These are phyloP conservation scores for Gelatoporia subvermispora DNA, from an alignment of 768 basidiomycete species.

Conservation along the genomic window DNA sequence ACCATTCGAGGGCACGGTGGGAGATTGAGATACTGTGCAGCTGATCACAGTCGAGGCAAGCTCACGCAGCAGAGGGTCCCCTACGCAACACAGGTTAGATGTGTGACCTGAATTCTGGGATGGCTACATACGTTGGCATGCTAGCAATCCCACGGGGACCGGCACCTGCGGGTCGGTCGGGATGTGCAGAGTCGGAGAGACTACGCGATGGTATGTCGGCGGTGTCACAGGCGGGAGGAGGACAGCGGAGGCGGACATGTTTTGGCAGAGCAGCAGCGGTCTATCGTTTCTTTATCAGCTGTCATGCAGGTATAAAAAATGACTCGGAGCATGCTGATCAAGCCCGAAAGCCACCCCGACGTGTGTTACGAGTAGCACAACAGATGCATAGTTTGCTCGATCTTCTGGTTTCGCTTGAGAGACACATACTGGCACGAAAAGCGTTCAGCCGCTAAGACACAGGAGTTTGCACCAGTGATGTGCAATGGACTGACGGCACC, in stretches of 20 bases:
- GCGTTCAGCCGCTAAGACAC: too few relatives aligned
- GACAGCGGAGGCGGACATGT: constrained; percentile 37
- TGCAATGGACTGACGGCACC: too few relatives aligned
- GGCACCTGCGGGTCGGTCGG: constrained; percentile 45
- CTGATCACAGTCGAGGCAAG: constrained; percentile 55
- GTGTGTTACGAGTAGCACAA: too few relatives aligned
- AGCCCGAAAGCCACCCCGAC: too few relatives aligned
- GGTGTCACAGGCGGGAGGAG: constrained; percentile 43
- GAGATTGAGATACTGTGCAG: constrained; percentile 41
- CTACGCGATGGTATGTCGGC: constrained; percentile 58
- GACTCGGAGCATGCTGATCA: too few relatives aligned
- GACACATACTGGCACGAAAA: too few relatives aligned
- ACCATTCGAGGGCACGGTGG: constrained; percentile 27
- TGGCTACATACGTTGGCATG: constrained; percentile 62
- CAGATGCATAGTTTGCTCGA: too few relatives aligned
- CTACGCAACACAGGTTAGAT: constrained; percentile 28
- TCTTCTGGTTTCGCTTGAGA: too few relatives aligned
- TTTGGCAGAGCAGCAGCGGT: too few relatives aligned
- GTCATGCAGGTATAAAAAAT: too few relatives aligned
- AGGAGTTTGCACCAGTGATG: too few relatives aligned
- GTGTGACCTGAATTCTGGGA: not conserved
- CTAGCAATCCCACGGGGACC: constrained; percentile 71
- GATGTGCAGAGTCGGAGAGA: constrained; percentile 52
- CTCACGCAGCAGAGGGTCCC: constrained; percentile 62
- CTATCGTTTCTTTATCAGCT: too few relatives aligned